phyloP scores from a whole-genome alignment of 805 yeast genomes.

The Candida vartiovaarae region DNA sequence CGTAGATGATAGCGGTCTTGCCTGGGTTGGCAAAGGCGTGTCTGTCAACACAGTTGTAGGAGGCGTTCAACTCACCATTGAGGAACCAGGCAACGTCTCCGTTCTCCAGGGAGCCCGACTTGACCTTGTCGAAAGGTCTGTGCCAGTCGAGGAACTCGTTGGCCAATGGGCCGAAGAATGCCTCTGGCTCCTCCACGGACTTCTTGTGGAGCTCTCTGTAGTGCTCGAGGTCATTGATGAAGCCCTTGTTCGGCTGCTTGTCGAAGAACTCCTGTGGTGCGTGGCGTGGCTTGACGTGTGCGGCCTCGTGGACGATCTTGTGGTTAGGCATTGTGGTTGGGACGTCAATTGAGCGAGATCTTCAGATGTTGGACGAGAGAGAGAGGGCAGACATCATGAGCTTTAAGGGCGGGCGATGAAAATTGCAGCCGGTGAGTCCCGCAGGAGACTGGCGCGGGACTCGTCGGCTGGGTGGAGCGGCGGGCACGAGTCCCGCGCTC shows the following conservation, averaged over 20 bases:
- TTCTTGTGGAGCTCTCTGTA: slow-evolving; percentile 64
- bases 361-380: not conserved
- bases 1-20: slow-evolving; percentile 80
- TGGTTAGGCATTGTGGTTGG: slow-evolving; percentile 19
- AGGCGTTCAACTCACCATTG: slow-evolving; percentile 89
- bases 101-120: slow-evolving; percentile 51
- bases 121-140: slow-evolving; percentile 57
- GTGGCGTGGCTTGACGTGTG: slow-evolving; percentile 24
- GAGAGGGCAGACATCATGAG: not conserved
- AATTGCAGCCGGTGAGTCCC: too few relatives aligned
- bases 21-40: slow-evolving; percentile 86
- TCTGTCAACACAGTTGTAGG: slow-evolving; percentile 91
- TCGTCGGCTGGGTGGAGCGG: too few relatives aligned
- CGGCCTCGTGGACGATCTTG: slow-evolving; percentile 35
- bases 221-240: slow-evolving; percentile 40
- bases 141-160: slow-evolving; percentile 73
- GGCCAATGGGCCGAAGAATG: slow-evolving; percentile 75
- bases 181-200: slow-evolving; percentile 73
- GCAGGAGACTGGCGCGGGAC: too few relatives aligned
- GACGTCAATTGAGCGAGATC: too few relatives aligned
- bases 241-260: slow-evolving; percentile 31
- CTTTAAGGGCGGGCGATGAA: not conserved
- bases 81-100: slow-evolving; percentile 93
- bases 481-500: too few relatives aligned
- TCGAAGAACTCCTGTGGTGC: slow-evolving; percentile 33